Base-by-base conservation (phyloP, 257 asterid species). In the Coffea canephora region DNA sequence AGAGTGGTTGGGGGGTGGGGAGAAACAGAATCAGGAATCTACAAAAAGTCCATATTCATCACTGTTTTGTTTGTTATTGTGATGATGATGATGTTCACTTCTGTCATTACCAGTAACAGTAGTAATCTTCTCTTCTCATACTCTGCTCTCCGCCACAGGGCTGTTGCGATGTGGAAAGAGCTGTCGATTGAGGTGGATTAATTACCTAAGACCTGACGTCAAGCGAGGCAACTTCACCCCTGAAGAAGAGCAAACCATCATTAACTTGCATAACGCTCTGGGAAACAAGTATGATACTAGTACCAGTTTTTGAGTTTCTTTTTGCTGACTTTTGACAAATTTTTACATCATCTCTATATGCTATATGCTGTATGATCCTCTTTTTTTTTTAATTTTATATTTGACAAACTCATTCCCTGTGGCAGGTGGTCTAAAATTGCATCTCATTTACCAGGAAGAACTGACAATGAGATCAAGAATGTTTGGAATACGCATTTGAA, bases 371-470 rank as follows among this genome's bases (percentile, higher is more conserved):
- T 39, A 4, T 39, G 43, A 2, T 39, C 43, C 34, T 31, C 1
- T 31, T 31, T 39, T 39, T 39, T 39, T 39, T 39, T 39, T 39
- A 39, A 4, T 4, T 31, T 31, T 31, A 31, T 10, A 21, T 16
- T 55, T 55, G 5, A 55, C n/a, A 18, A 5, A 36, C 34, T n/a
- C 11, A 68, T 55, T 55, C 16, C 46, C 39, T 0, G 0, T 46
- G 31, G 71, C 82, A 93, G 98, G 86, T 93, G 98, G 98, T 92
- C 98, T 3, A 89, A 86, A 78, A 93, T 93, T 72, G 97, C 98
- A 12, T 86, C 96, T 10, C 72, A 82, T 75, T 77, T 94, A 73
- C 96, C 96, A 0, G 97, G 98, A 82, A 89, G 98, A 84, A 94
- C 98, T 0, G 98, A 94, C 69, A 94, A 94, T 2, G 98, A 94